A percentile compares a stretch with the other conserved stretches of the same genome.
Conservation (phyloP, 2,329 filamentous ascomycete genomes). For the Alternaria consortialis region DNA sequence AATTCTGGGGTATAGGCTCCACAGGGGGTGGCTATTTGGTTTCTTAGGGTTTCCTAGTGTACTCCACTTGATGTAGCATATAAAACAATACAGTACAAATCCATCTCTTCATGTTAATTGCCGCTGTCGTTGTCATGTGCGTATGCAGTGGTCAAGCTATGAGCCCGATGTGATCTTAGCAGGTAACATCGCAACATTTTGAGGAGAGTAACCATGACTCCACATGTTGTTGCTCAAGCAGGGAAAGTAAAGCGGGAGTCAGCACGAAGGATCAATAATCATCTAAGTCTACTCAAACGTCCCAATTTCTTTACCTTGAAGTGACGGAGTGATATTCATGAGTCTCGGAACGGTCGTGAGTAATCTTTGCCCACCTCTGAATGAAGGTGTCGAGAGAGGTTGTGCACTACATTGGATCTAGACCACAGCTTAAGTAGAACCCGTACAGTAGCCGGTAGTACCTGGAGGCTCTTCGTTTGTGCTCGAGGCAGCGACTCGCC, state of each 20-base stretch:
- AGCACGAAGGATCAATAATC: constrained; percentile 29
- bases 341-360: constrained; percentile 38
- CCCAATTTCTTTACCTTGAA: neutral
- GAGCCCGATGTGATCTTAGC: constrained; percentile 22
- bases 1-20: neutral
- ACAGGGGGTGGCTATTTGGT: neutral
- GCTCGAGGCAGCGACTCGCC: constrained; percentile 26
- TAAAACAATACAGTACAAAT: constrained; percentile 38
- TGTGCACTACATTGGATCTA: constrained; percentile 16
- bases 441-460: constrained; percentile 23
- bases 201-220: constrained; percentile 43
- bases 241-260: constrained; percentile 24
- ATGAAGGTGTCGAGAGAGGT: no score
- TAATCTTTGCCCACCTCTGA: constrained; percentile 22
- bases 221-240: constrained; percentile 31
- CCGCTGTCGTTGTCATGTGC: constrained; percentile 32
- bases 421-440: constrained; percentile 36
- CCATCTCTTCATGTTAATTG: constrained; percentile 32
- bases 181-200: constrained; percentile 39
- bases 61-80: constrained; percentile 27
- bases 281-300: constrained; percentile 33
- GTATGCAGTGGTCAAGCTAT: constrained; percentile 34
- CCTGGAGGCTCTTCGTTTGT: constrained; percentile 23
- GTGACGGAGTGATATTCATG: constrained; percentile 6
- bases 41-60: constrained; percentile 26